These are phyloP conservation scores for Auricularia cornea DNA, from an alignment of 768 basidiomycete species.

Conservation along the genomic window DNA sequence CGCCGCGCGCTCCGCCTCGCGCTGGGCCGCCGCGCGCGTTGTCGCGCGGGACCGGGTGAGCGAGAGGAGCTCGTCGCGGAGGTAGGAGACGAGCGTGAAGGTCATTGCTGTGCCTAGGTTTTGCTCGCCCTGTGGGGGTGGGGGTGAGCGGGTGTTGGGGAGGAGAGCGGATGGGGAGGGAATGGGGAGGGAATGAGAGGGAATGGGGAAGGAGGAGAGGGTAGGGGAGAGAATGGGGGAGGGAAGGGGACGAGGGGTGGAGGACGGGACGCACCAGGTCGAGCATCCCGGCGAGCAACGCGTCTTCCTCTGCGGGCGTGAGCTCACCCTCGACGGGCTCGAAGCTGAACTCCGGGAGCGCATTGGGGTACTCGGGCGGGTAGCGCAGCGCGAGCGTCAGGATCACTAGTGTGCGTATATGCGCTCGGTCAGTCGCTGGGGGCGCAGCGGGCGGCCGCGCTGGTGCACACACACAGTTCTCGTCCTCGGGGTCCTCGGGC, in stretches of 20 bases:
- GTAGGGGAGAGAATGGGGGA: too few species aligned
- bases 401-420: constrained; percentile 44
- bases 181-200: too few species aligned
- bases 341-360: constrained; percentile 63
- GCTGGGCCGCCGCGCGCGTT: constrained; percentile 43
- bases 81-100: constrained; percentile 81
- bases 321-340: constrained; percentile 53
- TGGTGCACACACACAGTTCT: constrained; percentile 18
- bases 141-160: too few species aligned
- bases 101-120: constrained; percentile 97
- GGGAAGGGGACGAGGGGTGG: too few species aligned
- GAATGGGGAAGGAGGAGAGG: too few species aligned
- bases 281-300: constrained; percentile 45
- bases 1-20: constrained; percentile 62
- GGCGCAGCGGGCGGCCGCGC: constrained; percentile 11
- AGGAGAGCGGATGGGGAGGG: too few species aligned
- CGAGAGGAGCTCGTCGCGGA: constrained; percentile 65
- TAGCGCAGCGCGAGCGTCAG: constrained; percentile 69
- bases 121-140: constrained; percentile 62
- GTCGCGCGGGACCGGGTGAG: constrained; percentile 56
- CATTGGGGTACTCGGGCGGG: constrained; percentile 76
- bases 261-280: constrained; percentile 52
- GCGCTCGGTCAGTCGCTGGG: constrained; percentile 5
- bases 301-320: constrained; percentile 36
- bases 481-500: constrained; percentile 48